Evolutionary conservation across 208 protist species (phyloP), one percentile per base, ranked within the genome.

Genomic region (Naegleria lovaniensis): DNA sequence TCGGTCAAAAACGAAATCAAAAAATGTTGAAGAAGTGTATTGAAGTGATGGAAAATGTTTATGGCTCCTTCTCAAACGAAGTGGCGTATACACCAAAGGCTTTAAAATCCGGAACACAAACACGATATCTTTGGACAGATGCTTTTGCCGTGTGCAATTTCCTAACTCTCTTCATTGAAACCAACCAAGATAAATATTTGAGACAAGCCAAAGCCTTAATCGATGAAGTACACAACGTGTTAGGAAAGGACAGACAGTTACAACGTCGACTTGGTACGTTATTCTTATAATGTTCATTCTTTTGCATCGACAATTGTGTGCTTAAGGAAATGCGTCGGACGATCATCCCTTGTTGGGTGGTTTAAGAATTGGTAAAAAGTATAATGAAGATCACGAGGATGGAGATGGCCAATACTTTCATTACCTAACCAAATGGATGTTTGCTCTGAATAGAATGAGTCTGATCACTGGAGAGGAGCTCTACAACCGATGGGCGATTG

Each of bases 361-460:
- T 83, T 39, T 83, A 39, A 0, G 75, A 83, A 83, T 83, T 39
- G 75, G 75, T 2, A 83, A 83, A n/a, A 36, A 40, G 13, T 16
- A 22, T 29, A n/a, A 83, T 83, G 75, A 83, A 83, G 75, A 39
- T 13, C 9, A n/a, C 29, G 55, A 67, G 1, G 75, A 83, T 83
- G 75, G 75, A 5, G 75, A 83, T 13, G 75, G 75, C 4, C 75
- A 83, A 83, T 83, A 83, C 75, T 83, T 83, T 83, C 75, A 83
- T n/a, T 83, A 83, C 29, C 11, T 83, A 1, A 83, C 75, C 75
- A 83, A 83, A 83, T 83, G 75, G 75, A 83, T 83, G 75, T 83
- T 83, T 83, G 22, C n/a, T 36, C 75, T 83, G 22, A 83, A 83
- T 11, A n/a, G 75, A 40, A 83, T 36, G 75, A 36, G 22, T 36